These are phyloP conservation scores for Fusarium sp. DNA, from an alignment of 2,329 filamentous ascomycete species.

Conservation along the genomic window DNA sequence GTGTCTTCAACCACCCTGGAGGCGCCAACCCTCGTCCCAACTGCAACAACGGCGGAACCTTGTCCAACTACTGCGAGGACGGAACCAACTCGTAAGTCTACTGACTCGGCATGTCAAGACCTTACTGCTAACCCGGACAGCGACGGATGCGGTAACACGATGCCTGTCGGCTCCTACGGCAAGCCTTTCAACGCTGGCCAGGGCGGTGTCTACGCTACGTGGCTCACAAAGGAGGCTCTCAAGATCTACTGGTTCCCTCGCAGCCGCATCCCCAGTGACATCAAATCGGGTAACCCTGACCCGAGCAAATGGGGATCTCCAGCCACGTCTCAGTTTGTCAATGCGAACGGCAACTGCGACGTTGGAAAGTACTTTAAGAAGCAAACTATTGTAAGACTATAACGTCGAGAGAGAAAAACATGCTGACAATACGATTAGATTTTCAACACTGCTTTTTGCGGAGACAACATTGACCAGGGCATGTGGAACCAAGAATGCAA, in stretches of 20 bases:
- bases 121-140: neutral
- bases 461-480: slow-evolving; percentile 13
- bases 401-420: no score
- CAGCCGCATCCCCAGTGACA: slow-evolving; percentile 13
- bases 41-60: slow-evolving; percentile 12
- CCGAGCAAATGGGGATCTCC: slow-evolving; percentile 17
- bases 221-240: slow-evolving; percentile 15
- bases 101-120: fast-evolving
- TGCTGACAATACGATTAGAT: slow-evolving; percentile 4
- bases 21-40: slow-evolving; percentile 11
- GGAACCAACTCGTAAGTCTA: slow-evolving; percentile 10
- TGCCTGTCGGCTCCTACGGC: slow-evolving; percentile 21
- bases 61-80: neutral
- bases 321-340: slow-evolving; percentile 20
- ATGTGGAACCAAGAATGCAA: slow-evolving; percentile 21
- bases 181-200: slow-evolving; percentile 19
- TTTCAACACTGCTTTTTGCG: slow-evolving; percentile 22
- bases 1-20: slow-evolving; percentile 11
- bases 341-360: slow-evolving; percentile 26
- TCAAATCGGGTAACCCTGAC: slow-evolving; percentile 15
- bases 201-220: slow-evolving; percentile 18
- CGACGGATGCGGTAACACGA: slow-evolving; percentile 19
- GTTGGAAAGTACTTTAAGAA: slow-evolving; percentile 29
- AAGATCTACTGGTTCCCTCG: slow-evolving; percentile 29
- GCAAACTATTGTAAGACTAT: slow-evolving; percentile 18